Conservation (phyloP, 2,329 filamentous ascomycete species). For the Rachicladosporium sp. region DNA sequence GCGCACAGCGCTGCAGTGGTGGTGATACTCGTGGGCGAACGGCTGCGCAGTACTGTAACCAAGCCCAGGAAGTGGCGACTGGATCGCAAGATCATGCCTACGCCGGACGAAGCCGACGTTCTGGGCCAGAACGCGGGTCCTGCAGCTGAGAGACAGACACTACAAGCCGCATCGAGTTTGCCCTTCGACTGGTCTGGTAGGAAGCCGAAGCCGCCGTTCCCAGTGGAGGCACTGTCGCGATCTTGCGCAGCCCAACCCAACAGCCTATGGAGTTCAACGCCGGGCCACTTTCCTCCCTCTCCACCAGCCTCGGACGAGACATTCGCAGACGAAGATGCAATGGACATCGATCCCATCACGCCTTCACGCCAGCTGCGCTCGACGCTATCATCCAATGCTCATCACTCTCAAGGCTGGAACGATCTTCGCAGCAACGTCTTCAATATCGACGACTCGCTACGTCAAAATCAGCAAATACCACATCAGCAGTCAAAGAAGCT, state of each 20-base stretch:
- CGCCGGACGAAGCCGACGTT: slow-evolving; percentile 18
- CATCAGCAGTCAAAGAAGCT: slow-evolving; percentile 5
- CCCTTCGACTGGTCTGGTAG: slow-evolving; percentile 16
- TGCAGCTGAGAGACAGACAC: slow-evolving; percentile 11
- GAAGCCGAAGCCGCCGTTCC: slow-evolving; percentile 21
- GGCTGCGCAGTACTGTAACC: slow-evolving; percentile 13
- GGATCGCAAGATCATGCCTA: slow-evolving; percentile 21
- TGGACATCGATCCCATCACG: slow-evolving; percentile 56
- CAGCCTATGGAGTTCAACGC: slow-evolving; percentile 7
- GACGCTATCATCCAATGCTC: neutral
- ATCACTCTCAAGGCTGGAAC: slow-evolving; percentile 12
- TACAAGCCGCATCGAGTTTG: slow-evolving; percentile 16
- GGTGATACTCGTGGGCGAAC: slow-evolving; percentile 34
- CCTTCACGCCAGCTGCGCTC: neutral
- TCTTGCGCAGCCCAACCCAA: slow-evolving; percentile 7
- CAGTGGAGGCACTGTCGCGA: slow-evolving; percentile 22
- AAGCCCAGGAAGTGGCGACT: slow-evolving; percentile 18
- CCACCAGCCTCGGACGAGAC: slow-evolving; percentile 13
- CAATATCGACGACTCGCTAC: slow-evolving; percentile 14
- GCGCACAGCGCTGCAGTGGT: slow-evolving; percentile 45
- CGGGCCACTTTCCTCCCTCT: slow-evolving; percentile 10
- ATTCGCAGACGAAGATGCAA: slow-evolving; percentile 39
- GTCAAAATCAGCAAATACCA: slow-evolving; percentile 7
- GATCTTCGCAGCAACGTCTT: slow-evolving; percentile 15
- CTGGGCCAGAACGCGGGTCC: slow-evolving; percentile 17